phyloP scores from a whole-genome alignment of 139 green algal genomes.

The Axilococcus clingmanii region DNA sequence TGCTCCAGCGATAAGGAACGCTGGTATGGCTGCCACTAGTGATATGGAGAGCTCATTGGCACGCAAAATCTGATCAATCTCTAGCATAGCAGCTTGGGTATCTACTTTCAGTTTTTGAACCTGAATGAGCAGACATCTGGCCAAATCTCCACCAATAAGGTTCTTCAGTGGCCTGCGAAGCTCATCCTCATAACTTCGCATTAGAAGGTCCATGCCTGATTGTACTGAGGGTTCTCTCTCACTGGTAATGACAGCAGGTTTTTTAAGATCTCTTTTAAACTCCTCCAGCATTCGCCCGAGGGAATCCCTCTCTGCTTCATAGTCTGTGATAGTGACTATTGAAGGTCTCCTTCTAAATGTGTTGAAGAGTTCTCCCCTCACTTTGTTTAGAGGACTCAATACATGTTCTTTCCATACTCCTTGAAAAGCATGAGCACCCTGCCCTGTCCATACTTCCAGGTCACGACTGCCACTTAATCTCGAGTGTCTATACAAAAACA shows the following conservation, averaged over 20 bases:
- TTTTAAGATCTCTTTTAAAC: slow-evolving; percentile 44
- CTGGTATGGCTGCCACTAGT: slow-evolving; percentile 61
- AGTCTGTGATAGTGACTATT: slow-evolving; percentile 54
- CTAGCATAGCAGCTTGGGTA: slow-evolving; percentile 82
- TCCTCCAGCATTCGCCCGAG: slow-evolving; percentile 73
- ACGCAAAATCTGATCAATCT: slow-evolving; percentile 86
- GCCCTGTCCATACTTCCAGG: slow-evolving; percentile 47
- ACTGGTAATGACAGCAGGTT: not conserved
- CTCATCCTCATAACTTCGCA: slow-evolving; percentile 58
- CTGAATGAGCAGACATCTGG: slow-evolving; percentile 78
- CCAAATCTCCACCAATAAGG: slow-evolving; percentile 65
- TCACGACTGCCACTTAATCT: slow-evolving; percentile 59
- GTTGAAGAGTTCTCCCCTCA: slow-evolving; percentile 68
- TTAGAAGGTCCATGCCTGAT: slow-evolving; percentile 61
- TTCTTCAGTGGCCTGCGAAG: slow-evolving; percentile 60
- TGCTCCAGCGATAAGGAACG: slow-evolving; percentile 43
- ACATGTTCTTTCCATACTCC: slow-evolving; percentile 42
- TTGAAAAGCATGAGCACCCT: slow-evolving; percentile 5
- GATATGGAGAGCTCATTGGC: slow-evolving; percentile 83
- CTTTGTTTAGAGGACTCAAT: slow-evolving; percentile 42
- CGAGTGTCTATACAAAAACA: slow-evolving; percentile 62
- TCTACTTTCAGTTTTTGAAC: slow-evolving; percentile 89
- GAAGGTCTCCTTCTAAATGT: slow-evolving; percentile 56
- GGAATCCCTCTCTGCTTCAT: slow-evolving; percentile 51
- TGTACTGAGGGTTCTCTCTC: slow-evolving; percentile 12